Base-by-base conservation (phyloP, 163 green algal species). In the Scenedesmus sp. region DNA sequence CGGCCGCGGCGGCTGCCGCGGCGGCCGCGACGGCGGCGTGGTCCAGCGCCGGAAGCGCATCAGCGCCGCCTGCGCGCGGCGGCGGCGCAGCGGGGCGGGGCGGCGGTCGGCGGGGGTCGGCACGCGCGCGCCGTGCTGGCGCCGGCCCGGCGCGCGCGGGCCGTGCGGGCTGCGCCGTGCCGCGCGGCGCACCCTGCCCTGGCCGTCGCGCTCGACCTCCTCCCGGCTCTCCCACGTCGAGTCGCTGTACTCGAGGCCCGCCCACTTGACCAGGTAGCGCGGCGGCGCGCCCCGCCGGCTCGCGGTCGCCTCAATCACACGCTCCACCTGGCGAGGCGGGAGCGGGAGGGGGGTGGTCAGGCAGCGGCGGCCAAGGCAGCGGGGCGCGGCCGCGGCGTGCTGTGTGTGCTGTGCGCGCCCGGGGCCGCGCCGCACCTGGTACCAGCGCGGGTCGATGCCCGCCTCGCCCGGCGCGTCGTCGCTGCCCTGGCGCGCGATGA, bases 181-280 rank as follows among this genome's bases (percentile, higher is more conserved):
- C n/a, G n/a, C n/a, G n/a, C n/a, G 5, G 17, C 72, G 53, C 57
- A 80, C 75, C 36, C 54, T 34, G 24, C 75, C 75, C 9, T 31
- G 24, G 39, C 39, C 64, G 50, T 76, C 75, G 11, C 75, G 29
- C 2, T 20, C 31, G 17, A 83, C 5, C 64, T 78, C 66, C 22
- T 71, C 54, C 31, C 73, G 44, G 3, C 45, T 56, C 82, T 96
- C 95, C 90, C 90, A 98, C 1, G 93, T 98, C 70, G 78, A 80
- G 60, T 97, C 92, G 0, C 29, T 70, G 82, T 98, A 98, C 14
- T 93, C 89, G 60, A 97, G 83, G 2, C 87, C 91, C 22, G 81
- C 66, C 94, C 94, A 98, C 88, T 97, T 96, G 67, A 93, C 80
- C 39, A 80, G 58, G 60, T 72, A 80, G 36, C 67, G 18, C 24